Evolutionary conservation across 306 rosid species (phyloP).

Genomic region (Luffa aegyptiaca): DNA sequence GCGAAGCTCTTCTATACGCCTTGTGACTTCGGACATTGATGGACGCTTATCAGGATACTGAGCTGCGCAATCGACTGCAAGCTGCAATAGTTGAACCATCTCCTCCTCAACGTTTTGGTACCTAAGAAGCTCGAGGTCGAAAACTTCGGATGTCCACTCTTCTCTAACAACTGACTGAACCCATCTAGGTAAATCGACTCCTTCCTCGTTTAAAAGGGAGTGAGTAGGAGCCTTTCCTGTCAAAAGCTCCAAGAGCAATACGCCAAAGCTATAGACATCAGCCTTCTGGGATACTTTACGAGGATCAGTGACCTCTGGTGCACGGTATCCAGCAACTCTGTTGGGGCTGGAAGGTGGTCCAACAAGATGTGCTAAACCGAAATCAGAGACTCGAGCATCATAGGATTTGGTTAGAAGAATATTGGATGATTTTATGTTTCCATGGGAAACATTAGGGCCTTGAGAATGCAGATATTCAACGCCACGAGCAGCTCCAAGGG

Average conservation of each 20-base stretch:
- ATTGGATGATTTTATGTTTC: conserved; percentile 42
- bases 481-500: conserved; percentile 38
- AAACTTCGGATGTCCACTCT: conserved; percentile 46
- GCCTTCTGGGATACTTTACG: conserved; percentile 46
- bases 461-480: conserved; percentile 36
- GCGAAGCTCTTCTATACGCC: conserved; percentile 35
- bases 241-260: conserved; percentile 38
- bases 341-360: conserved; percentile 38
- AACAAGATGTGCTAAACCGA: conserved; percentile 41
- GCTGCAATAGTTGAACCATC: conserved; percentile 48
- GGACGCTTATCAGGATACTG: conserved; percentile 45
- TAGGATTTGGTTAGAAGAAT: conserved; percentile 35
- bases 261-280: conserved; percentile 43
- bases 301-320: conserved; percentile 49
- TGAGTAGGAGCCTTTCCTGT: conserved; percentile 45
- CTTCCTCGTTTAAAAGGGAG: conserved; percentile 37
- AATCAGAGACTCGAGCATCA: conserved; percentile 39
- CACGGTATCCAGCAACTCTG: conserved; percentile 38
- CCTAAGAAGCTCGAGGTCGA: conserved; percentile 40
- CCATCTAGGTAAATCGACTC: conserved; percentile 47
- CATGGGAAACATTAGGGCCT: conserved; percentile 33
- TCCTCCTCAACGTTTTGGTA: conserved; percentile 39
- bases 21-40: conserved; percentile 24
- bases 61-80: conserved; percentile 40
- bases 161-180: conserved; percentile 42